These are phyloP conservation scores for Ogataea minuta DNA, from an alignment of 805 yeast species.

Conservation along the genomic window DNA sequence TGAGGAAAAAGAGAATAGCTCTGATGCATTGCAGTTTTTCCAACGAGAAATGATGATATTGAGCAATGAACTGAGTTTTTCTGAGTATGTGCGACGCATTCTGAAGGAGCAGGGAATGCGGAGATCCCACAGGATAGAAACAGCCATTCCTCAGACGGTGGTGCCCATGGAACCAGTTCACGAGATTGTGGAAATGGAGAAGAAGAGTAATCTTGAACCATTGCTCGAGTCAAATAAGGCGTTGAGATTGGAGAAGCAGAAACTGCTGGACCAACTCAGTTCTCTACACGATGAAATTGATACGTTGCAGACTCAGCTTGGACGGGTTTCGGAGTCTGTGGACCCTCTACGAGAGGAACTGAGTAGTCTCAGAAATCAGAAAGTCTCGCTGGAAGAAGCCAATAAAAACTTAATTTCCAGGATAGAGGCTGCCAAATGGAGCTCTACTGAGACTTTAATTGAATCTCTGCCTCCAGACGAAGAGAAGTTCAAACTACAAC, in stretches of 20 bases:
- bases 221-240: no score
- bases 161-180: no score
- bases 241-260: neutral
- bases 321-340: neutral
- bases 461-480: neutral
- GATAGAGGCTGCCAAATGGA: slow-evolving; percentile 1
- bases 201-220: no score
- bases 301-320: neutral
- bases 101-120: slow-evolving; percentile 25
- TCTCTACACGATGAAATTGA: neutral
- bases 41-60: slow-evolving; percentile 56
- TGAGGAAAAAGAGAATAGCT: slow-evolving; percentile 9
- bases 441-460: neutral
- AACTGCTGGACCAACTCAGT: neutral
- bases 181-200: no score
- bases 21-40: slow-evolving; percentile 39
- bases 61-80: slow-evolving; percentile 61
- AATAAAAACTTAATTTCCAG: neutral
- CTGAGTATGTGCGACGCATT: slow-evolving; percentile 46
- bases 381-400: neutral
- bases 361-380: neutral
- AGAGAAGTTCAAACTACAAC: neutral
- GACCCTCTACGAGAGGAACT: slow-evolving; percentile 5
- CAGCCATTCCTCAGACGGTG: neutral
- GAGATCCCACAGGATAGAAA: neutral